phyloP scores from a whole-genome alignment of 1,284 basidiomycete species.

The Malassezia sympodialis region DNA sequence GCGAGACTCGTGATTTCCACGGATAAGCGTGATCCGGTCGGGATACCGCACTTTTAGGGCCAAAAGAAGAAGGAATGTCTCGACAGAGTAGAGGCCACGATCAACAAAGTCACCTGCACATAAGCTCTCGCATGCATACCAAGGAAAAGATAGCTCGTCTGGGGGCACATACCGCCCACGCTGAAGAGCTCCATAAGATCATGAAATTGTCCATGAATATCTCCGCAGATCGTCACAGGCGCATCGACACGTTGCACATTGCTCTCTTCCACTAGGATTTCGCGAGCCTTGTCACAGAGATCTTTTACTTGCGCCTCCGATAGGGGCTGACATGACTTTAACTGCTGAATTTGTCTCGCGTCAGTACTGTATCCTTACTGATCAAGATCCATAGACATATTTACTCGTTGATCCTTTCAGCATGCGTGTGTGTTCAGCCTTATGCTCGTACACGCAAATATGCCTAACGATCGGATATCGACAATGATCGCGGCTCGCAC shows the following conservation, averaged over 20 bases:
- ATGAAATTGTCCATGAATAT: conserved; percentile 97
- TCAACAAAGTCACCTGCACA: conserved; percentile 41
- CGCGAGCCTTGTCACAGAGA: conserved; percentile 85
- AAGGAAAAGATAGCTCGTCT: conserved; percentile 97
- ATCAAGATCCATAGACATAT: conserved; percentile 30
- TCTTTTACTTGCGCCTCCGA: conserved; percentile 39
- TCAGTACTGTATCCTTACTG: conserved; percentile 9
- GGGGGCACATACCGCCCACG: conserved; percentile 85
- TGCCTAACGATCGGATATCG: not conserved
- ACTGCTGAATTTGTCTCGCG: conserved; percentile 37
- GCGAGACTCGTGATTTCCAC: conserved; percentile 96
- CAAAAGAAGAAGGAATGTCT: conserved; percentile 87
- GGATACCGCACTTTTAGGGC: conserved; percentile 95
- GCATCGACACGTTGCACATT: conserved; percentile 94
- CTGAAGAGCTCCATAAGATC: conserved; percentile 95
- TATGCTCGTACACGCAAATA: not conserved
- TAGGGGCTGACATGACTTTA: conserved; percentile 37
- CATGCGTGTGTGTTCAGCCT: not conserved
- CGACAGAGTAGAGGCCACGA: conserved; percentile 91
- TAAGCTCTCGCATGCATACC: conserved; percentile 54
- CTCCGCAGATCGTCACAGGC: conserved; percentile 95
- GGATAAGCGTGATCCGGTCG: conserved; percentile 90
- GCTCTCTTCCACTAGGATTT: conserved; percentile 86
- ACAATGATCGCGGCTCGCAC: not conserved
- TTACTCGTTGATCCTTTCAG: not conserved